Conservation (phyloP, 164 flowering plant genomes). For the Hamamelis virginiana region DNA sequence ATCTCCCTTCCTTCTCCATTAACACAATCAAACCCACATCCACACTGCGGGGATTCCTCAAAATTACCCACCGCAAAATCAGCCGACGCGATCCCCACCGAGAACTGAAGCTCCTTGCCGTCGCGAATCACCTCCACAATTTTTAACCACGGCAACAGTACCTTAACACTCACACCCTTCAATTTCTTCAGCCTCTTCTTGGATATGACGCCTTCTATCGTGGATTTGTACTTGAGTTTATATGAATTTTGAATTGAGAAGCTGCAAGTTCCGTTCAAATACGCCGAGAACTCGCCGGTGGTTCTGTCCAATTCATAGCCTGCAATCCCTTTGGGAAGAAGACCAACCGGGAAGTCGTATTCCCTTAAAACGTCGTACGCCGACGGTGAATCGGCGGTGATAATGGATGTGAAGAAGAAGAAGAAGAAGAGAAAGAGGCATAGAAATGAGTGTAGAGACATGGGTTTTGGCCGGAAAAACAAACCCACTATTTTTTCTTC, state of each 20-base stretch:
- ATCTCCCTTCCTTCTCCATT: constrained; percentile 2
- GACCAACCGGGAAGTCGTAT: constrained; percentile 44
- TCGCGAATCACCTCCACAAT: constrained; percentile 32
- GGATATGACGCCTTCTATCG: constrained; percentile 25
- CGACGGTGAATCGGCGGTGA: neutral
- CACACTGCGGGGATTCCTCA: constrained; percentile 43
- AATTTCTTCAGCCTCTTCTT: constrained; percentile 22
- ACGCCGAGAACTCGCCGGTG: constrained; percentile 30
- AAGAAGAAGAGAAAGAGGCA: neutral
- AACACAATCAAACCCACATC: constrained; percentile 54
- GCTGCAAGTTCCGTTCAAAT: constrained; percentile 27
- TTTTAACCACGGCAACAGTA: constrained; percentile 35
- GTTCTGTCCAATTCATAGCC: constrained; percentile 29
- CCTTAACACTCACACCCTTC: constrained; percentile 39
- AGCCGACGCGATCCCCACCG: constrained; percentile 45
- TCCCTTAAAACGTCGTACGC: constrained; percentile 20
- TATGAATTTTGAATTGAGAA: constrained; percentile 31
- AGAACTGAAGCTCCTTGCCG: constrained; percentile 35
- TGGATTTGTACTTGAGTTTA: constrained; percentile 34
- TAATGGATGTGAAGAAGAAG: neutral
- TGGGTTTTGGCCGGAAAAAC: neutral
- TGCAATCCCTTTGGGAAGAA: constrained; percentile 42
- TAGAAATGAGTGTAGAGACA: neutral
- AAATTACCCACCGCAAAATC: constrained; percentile 34
- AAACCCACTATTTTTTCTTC: too few relatives aligned